phyloP scores from a whole-genome alignment of 495 filamentous ascomycete genomes.

The Xylaria sp. region DNA sequence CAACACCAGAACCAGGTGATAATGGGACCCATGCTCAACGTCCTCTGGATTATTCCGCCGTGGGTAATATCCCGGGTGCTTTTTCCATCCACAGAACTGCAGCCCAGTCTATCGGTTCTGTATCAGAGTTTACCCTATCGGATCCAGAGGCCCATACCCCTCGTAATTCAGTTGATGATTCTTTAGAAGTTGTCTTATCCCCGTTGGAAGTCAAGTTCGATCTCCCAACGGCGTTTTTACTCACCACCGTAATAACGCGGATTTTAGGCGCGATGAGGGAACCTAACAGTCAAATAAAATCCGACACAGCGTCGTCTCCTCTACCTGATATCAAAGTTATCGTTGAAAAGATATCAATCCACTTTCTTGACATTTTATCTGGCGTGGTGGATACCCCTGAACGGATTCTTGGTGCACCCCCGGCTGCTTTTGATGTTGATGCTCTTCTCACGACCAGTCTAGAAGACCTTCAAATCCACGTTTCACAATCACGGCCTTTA shows the following conservation, averaged over 20 bases:
- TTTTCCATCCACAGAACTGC: slow-evolving; percentile 53
- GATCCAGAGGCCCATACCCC: background rate
- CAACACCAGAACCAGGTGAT: slow-evolving; percentile 4
- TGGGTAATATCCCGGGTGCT: slow-evolving; percentile 61
- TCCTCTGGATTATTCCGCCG: slow-evolving; percentile 42
- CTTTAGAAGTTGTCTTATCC: slow-evolving; percentile 63
- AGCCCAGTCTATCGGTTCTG: slow-evolving; percentile 44
- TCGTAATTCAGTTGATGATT: slow-evolving; percentile 39
- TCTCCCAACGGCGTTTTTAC: slow-evolving; percentile 70
- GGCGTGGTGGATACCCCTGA: slow-evolving; percentile 52
- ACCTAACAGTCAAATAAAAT: slow-evolving; percentile 32
- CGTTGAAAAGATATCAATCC: slow-evolving; percentile 62
- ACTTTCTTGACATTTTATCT: slow-evolving; percentile 69
- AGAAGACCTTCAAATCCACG: slow-evolving; percentile 49
- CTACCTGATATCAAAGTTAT: slow-evolving; percentile 56
- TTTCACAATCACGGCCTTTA: slow-evolving; percentile 40
- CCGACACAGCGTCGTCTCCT: slow-evolving; percentile 33
- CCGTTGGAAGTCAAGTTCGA: slow-evolving; percentile 67
- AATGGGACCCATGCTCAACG: background rate
- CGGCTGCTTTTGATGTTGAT: slow-evolving; percentile 48
- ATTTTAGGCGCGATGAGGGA: slow-evolving; percentile 54
- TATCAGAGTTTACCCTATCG: slow-evolving; percentile 22
- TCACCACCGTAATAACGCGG: slow-evolving; percentile 65
- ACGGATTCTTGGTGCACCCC: slow-evolving; percentile 42
- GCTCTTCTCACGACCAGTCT: slow-evolving; percentile 59